phyloP scores from a whole-genome alignment of 257 asterid genomes.

The Solanum stenotomum region DNA sequence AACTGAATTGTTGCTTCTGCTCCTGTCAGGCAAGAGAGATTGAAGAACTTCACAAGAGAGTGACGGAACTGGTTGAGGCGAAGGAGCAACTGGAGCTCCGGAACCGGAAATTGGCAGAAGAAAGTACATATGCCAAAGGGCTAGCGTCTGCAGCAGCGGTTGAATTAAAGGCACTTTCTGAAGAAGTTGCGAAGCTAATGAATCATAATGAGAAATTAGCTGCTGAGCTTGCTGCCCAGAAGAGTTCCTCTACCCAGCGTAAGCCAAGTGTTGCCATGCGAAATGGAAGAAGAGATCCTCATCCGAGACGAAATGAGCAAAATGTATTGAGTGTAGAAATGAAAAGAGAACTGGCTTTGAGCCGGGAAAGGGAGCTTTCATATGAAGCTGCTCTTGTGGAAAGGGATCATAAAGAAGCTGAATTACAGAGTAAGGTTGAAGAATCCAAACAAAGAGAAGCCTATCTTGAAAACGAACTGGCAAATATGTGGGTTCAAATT shows the following conservation, averaged over 20 bases:
- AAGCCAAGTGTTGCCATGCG: constrained; percentile 35
- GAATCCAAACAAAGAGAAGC: constrained; percentile 94
- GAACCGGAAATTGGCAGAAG: constrained; percentile 88
- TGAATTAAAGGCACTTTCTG: constrained; percentile 88
- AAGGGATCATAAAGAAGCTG: constrained; percentile 61
- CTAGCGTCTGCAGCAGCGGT: constrained; percentile 99
- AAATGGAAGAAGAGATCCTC: constrained; percentile 60
- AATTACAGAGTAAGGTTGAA: constrained; percentile 75
- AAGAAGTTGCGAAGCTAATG: constrained; percentile 97
- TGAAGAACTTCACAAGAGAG: constrained; percentile 55
- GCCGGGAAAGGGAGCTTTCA: constrained; percentile 75
- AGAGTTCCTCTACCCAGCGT: constrained; percentile 62
- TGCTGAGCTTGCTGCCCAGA: constrained; percentile 66
- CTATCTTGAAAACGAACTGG: constrained; percentile 90
- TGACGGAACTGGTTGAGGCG: constrained; percentile 38
- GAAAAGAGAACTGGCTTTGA: constrained; percentile 63
- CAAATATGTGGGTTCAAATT: constrained; percentile 94
- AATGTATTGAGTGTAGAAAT: constrained; percentile 36
- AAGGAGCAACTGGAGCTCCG: constrained; percentile 71
- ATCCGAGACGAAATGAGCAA: constrained; percentile 43
- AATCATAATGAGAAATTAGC: constrained; percentile 69
- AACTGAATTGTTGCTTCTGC: neutral
- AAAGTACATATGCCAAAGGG: constrained; percentile 92
- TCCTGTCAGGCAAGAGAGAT: constrained; percentile 52
- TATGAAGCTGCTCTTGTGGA: constrained; percentile 74